Evolutionary conservation across 345 rosid genomes (phyloP).

Genomic region (Trapa bicornis): DNA sequence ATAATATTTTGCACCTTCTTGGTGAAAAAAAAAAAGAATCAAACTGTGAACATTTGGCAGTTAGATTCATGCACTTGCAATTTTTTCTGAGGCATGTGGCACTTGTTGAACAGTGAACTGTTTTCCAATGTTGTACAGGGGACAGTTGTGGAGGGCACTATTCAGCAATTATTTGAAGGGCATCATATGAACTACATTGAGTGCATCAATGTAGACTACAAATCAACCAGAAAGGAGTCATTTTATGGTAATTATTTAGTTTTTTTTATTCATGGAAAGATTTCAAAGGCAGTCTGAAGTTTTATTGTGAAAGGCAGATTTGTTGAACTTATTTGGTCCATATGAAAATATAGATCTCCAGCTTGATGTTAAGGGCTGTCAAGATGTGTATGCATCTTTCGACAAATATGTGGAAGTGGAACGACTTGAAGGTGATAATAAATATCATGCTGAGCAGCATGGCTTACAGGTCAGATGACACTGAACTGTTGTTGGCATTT

Average conservation of each 20-base stretch:
- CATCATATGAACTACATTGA: slow-evolving; percentile 56
- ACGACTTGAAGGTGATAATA: slow-evolving; percentile 66
- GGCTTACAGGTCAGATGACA: slow-evolving; percentile 51
- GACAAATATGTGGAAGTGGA: slow-evolving; percentile 79
- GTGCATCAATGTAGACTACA: slow-evolving; percentile 49
- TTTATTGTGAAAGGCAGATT: background rate
- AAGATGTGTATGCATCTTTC: slow-evolving; percentile 69
- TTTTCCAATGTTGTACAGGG: slow-evolving; percentile 18
- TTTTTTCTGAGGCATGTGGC: background rate
- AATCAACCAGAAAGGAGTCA: slow-evolving; percentile 50
- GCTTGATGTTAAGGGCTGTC: slow-evolving; percentile 81
- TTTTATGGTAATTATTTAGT: slow-evolving; percentile 30
- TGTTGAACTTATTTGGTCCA: slow-evolving; percentile 27
- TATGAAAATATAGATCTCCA: slow-evolving; percentile 41
- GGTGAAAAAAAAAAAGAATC: background rate
- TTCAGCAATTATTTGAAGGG: slow-evolving; percentile 53
- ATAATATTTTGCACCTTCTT: background rate
- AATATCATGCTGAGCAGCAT: slow-evolving; percentile 58
- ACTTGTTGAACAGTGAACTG: background rate
- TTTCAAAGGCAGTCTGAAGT: background rate
- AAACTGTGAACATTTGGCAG: no score
- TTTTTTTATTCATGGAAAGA: background rate
- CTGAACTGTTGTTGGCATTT: background rate
- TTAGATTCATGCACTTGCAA: no score
- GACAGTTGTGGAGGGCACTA: slow-evolving; percentile 56